Conservation (phyloP, 345 rosid genomes). For the Sapria himalayana region DNA sequence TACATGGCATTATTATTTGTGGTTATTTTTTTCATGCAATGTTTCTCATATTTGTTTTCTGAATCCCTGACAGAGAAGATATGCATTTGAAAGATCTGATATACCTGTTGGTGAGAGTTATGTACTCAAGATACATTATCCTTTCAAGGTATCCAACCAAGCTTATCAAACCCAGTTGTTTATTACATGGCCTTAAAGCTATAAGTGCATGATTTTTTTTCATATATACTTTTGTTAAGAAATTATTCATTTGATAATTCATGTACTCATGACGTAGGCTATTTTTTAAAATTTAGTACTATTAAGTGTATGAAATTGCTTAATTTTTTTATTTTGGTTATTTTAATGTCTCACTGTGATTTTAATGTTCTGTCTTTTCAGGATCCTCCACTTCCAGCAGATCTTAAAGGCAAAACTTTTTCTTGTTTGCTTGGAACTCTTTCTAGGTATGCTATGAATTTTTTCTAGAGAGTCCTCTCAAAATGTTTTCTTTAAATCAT, state of each 20-base stretch:
- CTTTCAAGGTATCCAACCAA: slow-evolving; percentile 51
- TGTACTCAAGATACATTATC: slow-evolving; percentile 67
- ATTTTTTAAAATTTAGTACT: too few species aligned
- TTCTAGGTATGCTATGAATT: slow-evolving; percentile 33
- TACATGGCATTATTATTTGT: too few species aligned
- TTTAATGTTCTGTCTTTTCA: slow-evolving; percentile 15
- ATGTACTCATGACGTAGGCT: background rate
- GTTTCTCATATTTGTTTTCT: slow-evolving; percentile 7
- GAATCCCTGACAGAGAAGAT: slow-evolving; percentile 38
- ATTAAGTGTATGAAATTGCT: background rate
- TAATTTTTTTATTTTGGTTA: background rate
- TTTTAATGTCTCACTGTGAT: background rate
- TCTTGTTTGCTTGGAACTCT: slow-evolving; percentile 68
- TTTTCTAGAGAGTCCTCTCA: background rate
- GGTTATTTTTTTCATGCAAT: slow-evolving; percentile 3
- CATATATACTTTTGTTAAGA: slow-evolving; percentile 1
- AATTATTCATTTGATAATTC: slow-evolving; percentile 3
- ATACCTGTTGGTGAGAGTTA: slow-evolving; percentile 69
- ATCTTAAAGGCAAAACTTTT: slow-evolving; percentile 65
- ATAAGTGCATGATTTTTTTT: background rate
- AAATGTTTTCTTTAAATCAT: too few species aligned
- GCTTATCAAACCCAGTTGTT: slow-evolving; percentile 4
- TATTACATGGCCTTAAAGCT: background rate
- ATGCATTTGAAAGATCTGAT: slow-evolving; percentile 68
- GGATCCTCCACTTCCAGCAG: slow-evolving; percentile 86